Evolutionary conservation across 306 rosid genomes (phyloP).

Genomic region (Cucumis melo): DNA sequence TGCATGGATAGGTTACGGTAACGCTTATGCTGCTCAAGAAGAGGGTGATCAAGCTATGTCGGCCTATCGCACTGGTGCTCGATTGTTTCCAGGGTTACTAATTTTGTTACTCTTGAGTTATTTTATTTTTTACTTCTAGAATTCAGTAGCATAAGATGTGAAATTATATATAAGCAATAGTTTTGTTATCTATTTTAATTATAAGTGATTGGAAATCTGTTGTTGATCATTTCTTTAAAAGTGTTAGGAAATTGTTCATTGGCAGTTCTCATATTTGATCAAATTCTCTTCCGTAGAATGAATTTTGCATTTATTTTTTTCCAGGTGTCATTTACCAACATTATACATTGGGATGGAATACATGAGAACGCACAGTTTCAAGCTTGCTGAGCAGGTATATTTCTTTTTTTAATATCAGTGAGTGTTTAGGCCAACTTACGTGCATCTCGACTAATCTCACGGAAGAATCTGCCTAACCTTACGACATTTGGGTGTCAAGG

Average conservation of each 20-base stretch:
- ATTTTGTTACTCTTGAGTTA: not conserved
- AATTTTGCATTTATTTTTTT: constrained; percentile 59
- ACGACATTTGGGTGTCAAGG: too few relatives aligned
- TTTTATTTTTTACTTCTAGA: not conserved
- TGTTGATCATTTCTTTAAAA: not conserved
- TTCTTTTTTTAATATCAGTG: too few relatives aligned
- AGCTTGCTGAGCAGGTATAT: constrained; percentile 92
- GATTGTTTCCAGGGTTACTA: constrained; percentile 88
- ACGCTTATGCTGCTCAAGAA: constrained; percentile 86
- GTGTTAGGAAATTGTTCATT: not conserved
- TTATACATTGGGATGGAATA: constrained; percentile 98
- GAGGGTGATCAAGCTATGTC: constrained; percentile 99
- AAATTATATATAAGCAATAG: not conserved
- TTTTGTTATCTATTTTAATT: not conserved
- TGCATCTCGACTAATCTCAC: too few relatives aligned
- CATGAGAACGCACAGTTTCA: constrained; percentile 94
- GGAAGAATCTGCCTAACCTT: too few relatives aligned
- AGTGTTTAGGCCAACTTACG: too few relatives aligned
- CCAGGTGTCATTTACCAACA: constrained; percentile 98
- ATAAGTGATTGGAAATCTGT: not conserved
- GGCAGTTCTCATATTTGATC: constrained; percentile 34
- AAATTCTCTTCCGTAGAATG: constrained; percentile 38
- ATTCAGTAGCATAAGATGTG: not conserved
- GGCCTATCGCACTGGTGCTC: constrained; percentile 93
- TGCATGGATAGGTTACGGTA: constrained; percentile 95